Evolutionary conservation across 495 filamentous ascomycete species (phyloP).

Genomic region (Darksidea phi): DNA sequence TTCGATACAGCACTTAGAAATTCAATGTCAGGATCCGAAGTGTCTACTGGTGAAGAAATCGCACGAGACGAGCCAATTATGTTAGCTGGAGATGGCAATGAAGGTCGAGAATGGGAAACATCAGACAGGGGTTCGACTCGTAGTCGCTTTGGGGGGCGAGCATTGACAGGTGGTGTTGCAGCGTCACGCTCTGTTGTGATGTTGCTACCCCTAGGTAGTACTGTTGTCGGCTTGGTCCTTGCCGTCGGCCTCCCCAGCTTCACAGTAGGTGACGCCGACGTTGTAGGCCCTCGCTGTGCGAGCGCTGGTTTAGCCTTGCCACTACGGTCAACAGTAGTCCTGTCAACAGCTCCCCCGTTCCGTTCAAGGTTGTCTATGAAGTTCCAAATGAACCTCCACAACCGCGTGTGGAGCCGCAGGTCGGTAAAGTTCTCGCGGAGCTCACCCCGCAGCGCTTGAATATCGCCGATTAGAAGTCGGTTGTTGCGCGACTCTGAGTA

Average conservation of each 20-base stretch:
- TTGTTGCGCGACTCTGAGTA: slow-evolving; percentile 44
- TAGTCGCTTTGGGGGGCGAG: slow-evolving; percentile 5
- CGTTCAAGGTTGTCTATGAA: slow-evolving; percentile 41
- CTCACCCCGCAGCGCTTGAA: slow-evolving; percentile 42
- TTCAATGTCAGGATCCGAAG: neutral
- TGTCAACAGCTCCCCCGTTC: slow-evolving; percentile 28
- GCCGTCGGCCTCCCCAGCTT: slow-evolving; percentile 17
- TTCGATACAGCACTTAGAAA: neutral
- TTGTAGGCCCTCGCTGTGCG: neutral
- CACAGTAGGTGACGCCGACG: neutral
- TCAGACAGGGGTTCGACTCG: neutral
- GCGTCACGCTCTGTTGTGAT: neutral
- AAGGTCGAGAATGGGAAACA: neutral
- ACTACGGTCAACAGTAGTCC: slow-evolving; percentile 12
- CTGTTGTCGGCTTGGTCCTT: neutral
- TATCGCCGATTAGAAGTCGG: slow-evolving; percentile 45
- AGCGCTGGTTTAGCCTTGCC: neutral
- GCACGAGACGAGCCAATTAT: neutral
- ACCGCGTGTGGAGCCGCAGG: slow-evolving; percentile 44
- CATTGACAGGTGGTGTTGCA: neutral
- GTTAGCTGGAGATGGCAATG: neutral
- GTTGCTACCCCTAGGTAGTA: neutral
- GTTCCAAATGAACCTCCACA: slow-evolving; percentile 45
- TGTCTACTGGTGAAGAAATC: neutral
- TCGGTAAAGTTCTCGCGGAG: slow-evolving; percentile 45